Percentiles rank a stretch among this genome's conserved stretches.
phyloP scores from a whole-genome alignment of 345 rosid genomes.

The Hirschfeldia incana region DNA sequence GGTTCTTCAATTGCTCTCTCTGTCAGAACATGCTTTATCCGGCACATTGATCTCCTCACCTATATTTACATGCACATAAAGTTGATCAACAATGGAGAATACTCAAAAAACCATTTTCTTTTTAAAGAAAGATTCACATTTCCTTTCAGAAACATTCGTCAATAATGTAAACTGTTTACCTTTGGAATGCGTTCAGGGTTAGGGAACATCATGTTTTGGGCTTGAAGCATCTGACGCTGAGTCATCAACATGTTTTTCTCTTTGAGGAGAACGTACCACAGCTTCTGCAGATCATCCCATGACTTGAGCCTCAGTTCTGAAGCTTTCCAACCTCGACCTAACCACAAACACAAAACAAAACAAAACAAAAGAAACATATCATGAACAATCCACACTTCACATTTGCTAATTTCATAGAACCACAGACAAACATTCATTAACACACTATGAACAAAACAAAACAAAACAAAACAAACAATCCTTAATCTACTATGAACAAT shows the following conservation, averaged over 20 bases:
- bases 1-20: slow-evolving; percentile 86
- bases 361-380: background rate
- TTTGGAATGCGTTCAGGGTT: slow-evolving; percentile 98
- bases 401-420: background rate
- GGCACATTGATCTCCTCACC: slow-evolving; percentile 88
- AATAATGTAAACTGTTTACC: slow-evolving; percentile 38
- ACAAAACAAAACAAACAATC: background rate
- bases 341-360: background rate
- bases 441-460: background rate
- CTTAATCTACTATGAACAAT: background rate
- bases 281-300: slow-evolving; percentile 91
- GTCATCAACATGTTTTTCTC: slow-evolving; percentile 99
- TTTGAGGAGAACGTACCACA: slow-evolving; percentile 86
- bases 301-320: slow-evolving; percentile 86
- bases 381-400: background rate
- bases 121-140: background rate
- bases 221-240: slow-evolving; percentile 94
- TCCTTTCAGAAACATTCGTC: background rate
- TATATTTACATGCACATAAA: slow-evolving; percentile 10
- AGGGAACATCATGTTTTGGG: slow-evolving; percentile 80
- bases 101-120: background rate
- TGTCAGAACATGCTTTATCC: slow-evolving; percentile 80
- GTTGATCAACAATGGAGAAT: background rate
- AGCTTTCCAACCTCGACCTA: slow-evolving; percentile 98
- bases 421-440: background rate